Evolutionary conservation across 2,329 filamentous ascomycete genomes (phyloP).

Genomic region (Aphanoascus verrucosus): DNA sequence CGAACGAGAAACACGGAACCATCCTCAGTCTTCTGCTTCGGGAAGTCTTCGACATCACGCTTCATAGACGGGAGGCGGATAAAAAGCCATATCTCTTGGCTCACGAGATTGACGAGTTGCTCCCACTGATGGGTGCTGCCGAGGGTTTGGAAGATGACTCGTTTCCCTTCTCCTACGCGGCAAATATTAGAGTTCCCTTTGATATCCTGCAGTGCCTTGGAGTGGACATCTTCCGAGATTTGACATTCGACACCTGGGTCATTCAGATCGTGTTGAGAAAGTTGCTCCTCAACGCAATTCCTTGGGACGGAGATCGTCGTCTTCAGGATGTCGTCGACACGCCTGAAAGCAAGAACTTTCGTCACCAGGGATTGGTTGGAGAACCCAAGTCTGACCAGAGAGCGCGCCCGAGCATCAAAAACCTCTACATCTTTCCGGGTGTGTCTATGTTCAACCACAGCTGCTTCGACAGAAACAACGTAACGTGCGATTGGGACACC

Average conservation of each 20-base stretch:
- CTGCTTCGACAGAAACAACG: slow-evolving; percentile 20
- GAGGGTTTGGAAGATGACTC: slow-evolving; percentile 10
- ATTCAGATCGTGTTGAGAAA: slow-evolving; percentile 28
- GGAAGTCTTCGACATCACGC: slow-evolving; percentile 29
- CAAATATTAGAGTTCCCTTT: slow-evolving; percentile 30
- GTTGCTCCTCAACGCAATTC: slow-evolving; percentile 24
- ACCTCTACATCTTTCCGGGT: slow-evolving; percentile 26
- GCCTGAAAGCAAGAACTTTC: slow-evolving; percentile 4
- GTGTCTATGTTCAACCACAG: slow-evolving; percentile 27
- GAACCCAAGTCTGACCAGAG: too few relatives aligned
- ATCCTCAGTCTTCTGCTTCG: slow-evolving; percentile 26
- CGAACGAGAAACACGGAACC: slow-evolving; percentile 27
- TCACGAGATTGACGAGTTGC: slow-evolving; percentile 28
- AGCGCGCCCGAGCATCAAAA: slow-evolving; percentile 19
- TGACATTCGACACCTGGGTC: slow-evolving; percentile 31
- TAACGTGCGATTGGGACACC: slow-evolving; percentile 24
- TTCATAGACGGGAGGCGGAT: slow-evolving; percentile 21
- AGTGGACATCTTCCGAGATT: slow-evolving; percentile 29
- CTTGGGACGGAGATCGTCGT: slow-evolving; percentile 22
- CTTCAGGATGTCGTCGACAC: slow-evolving; percentile 6
- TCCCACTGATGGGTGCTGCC: slow-evolving; percentile 21
- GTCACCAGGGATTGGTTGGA: slow-evolving; percentile 11
- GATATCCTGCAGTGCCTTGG: slow-evolving; percentile 28
- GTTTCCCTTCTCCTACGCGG: slow-evolving; percentile 28
- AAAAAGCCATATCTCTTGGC: slow-evolving; percentile 22